Evolutionary conservation across 495 filamentous ascomycete species (phyloP).

Genomic region (Aspergillus heteromorphus): DNA sequence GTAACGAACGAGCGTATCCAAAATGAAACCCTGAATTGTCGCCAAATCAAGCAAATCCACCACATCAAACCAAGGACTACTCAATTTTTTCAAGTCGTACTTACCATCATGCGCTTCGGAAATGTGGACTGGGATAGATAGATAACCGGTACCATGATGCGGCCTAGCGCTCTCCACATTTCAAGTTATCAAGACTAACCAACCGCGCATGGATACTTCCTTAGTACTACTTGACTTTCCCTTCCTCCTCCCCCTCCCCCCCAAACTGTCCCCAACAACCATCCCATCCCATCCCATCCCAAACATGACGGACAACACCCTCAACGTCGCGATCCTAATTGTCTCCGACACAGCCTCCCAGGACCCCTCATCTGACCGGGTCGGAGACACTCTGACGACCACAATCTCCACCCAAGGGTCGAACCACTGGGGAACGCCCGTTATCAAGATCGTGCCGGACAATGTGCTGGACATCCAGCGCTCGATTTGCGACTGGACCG

Average conservation of each 20-base stretch:
- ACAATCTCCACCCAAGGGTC: conserved; percentile 60
- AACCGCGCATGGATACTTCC: too few species aligned
- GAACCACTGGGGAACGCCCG: conserved; percentile 61
- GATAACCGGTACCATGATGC: too few species aligned
- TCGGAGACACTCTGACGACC: conserved; percentile 56
- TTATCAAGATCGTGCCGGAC: conserved; percentile 77
- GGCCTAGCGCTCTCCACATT: not conserved
- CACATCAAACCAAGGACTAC: too few species aligned
- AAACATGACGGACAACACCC: conserved; percentile 19
- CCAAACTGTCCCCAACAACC: not conserved
- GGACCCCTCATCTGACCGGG: conserved; percentile 74
- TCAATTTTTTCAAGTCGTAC: too few species aligned
- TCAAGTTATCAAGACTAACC: too few species aligned
- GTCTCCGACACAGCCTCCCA: conserved; percentile 88
- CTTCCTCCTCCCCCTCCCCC: too few species aligned
- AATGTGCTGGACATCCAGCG: conserved; percentile 67
- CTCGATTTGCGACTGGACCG: conserved; percentile 63
- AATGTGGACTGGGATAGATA: too few species aligned
- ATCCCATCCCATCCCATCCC: not conserved
- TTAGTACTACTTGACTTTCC: too few species aligned
- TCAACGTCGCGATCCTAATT: conserved; percentile 66
- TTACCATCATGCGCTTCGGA: too few species aligned
- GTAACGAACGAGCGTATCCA: conserved; percentile 25
- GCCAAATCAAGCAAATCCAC: too few species aligned
- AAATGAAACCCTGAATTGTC: too few species aligned